Evolutionary conservation across 139 green algal species (phyloP).

Genomic region (Chlorella sp.): DNA sequence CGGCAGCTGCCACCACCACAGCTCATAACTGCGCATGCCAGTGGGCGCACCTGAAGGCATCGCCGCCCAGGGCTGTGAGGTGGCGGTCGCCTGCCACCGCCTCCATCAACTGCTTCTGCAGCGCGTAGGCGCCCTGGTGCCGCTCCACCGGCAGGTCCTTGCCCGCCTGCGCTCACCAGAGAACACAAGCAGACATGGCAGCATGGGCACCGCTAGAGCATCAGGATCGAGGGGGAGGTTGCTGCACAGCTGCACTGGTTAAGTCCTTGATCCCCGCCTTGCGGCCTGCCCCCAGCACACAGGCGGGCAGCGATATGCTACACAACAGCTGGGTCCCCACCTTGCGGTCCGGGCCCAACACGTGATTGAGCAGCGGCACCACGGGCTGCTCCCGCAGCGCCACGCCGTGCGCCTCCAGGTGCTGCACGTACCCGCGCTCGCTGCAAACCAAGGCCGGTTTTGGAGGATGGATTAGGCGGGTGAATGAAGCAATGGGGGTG

Average conservation of each 20-base stretch:
- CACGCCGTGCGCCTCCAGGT: constrained; percentile 68
- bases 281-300: neutral
- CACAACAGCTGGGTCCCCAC: too few relatives aligned
- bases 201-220: too few relatives aligned
- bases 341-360: constrained; percentile 3
- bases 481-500: too few relatives aligned
- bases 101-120: constrained; percentile 52
- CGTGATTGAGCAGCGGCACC: constrained; percentile 30
- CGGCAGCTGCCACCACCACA: neutral
- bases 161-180: neutral
- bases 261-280: neutral
- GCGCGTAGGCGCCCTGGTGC: constrained; percentile 40
- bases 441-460: too few relatives aligned
- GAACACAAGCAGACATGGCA: too few relatives aligned
- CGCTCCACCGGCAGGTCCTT: constrained; percentile 38
- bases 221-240: too few relatives aligned
- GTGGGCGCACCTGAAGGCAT: constrained; percentile 75
- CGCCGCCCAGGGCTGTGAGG: constrained; percentile 57
- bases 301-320: too few relatives aligned
- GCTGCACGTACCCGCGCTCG: constrained; percentile 81
- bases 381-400: constrained; percentile 25
- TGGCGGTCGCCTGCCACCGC: constrained; percentile 47
- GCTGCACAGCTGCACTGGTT: too few relatives aligned
- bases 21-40: neutral
- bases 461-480: too few relatives aligned